phyloP scores from a whole-genome alignment of 2,329 filamentous ascomycete genomes.

The Scortechinia acanthostroma region DNA sequence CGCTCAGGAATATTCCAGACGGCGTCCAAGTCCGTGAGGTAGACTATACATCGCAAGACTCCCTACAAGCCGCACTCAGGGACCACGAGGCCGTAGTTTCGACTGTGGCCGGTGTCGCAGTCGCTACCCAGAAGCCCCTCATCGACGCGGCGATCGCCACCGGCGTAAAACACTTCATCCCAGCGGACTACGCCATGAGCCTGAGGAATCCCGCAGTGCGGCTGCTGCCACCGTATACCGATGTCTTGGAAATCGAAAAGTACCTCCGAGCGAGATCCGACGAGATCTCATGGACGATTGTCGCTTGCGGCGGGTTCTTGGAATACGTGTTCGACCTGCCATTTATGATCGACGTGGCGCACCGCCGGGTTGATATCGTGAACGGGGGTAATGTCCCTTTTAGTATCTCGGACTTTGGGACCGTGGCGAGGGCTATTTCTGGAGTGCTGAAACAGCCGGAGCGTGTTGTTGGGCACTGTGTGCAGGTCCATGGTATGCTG shows the following conservation, averaged over 20 bases:
- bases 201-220: slow-evolving; percentile 17
- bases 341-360: slow-evolving; percentile 16
- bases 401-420: slow-evolving; percentile 16
- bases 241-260: slow-evolving; percentile 20
- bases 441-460: slow-evolving; percentile 18
- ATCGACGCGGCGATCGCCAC: slow-evolving; percentile 26
- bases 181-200: slow-evolving; percentile 28
- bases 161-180: slow-evolving; percentile 27
- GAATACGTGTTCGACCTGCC: slow-evolving; percentile 19
- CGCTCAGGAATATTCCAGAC: no score
- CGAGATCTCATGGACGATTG: slow-evolving; percentile 19
- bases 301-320: slow-evolving; percentile 23
- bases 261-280: slow-evolving; percentile 18
- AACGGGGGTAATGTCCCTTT: slow-evolving; percentile 21
- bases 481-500: slow-evolving; percentile 21
- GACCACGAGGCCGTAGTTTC: slow-evolving; percentile 26
- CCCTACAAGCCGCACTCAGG: slow-evolving; percentile 18
- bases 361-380: slow-evolving; percentile 16
- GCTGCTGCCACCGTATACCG: slow-evolving; percentile 21
- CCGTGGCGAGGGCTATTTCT: slow-evolving; percentile 19
- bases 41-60: slow-evolving; percentile 16
- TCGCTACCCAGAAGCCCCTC: slow-evolving; percentile 17
- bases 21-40: no score
- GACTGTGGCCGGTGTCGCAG: slow-evolving; percentile 15
- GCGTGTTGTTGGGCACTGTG: slow-evolving; percentile 20